Conservation (phyloP, 345 rosid genomes). For the Salix dunnii region DNA sequence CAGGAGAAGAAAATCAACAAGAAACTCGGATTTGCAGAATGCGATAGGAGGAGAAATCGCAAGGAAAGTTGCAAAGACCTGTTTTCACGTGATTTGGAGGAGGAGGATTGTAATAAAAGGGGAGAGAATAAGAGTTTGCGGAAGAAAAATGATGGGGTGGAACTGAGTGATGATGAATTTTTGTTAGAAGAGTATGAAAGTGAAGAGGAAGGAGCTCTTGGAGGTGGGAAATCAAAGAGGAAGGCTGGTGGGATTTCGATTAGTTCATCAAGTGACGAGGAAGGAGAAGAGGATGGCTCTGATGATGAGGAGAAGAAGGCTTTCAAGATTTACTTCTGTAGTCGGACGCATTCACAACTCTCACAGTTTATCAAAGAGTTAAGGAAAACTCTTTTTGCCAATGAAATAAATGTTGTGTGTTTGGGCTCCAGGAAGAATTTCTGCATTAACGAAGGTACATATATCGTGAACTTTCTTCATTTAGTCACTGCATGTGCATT, state of each 20-base stretch:
- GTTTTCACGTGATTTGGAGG: constrained; percentile 19
- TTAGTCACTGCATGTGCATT: not conserved
- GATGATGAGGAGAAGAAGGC: constrained; percentile 33
- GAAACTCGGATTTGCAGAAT: constrained; percentile 22
- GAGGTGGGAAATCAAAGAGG: constrained; percentile 43
- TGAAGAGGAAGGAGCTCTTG: constrained; percentile 51
- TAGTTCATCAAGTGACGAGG: constrained; percentile 69
- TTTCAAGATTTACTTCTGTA: constrained; percentile 73
- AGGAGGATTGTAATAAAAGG: constrained; percentile 10
- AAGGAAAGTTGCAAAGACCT: constrained; percentile 16
- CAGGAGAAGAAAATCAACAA: constrained; percentile 31
- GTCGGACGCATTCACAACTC: constrained; percentile 93
- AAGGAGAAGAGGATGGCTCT: constrained; percentile 32
- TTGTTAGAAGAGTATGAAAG: constrained; percentile 83
- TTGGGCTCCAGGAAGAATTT: constrained; percentile 83
- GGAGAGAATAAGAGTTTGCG: constrained; percentile 22
- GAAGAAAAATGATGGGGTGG: constrained; percentile 32
- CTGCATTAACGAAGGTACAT: constrained; percentile 77
- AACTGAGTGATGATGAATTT: constrained; percentile 54
- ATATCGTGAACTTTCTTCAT: not conserved
- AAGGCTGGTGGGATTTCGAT: constrained; percentile 38
- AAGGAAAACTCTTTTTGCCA: constrained; percentile 60
- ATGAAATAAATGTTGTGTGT: constrained; percentile 52
- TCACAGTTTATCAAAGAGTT: constrained; percentile 82
- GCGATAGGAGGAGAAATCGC: constrained; percentile 25